Conservation (phyloP, 75 land plant genomes). For the Pseudotsuga menziesii region DNA sequence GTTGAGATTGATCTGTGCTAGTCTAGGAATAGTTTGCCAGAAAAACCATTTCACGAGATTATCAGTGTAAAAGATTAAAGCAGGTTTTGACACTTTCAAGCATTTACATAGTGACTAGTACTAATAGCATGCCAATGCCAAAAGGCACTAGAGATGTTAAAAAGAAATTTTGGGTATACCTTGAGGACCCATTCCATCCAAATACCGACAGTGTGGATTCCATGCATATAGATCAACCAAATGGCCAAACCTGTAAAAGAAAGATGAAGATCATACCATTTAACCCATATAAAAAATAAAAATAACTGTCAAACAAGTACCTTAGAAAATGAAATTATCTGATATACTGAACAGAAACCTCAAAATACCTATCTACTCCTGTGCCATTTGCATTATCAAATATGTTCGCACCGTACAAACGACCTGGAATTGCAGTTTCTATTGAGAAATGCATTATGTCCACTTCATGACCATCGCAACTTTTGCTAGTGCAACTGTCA, state of each 20-base stretch:
- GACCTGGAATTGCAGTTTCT: conserved; percentile 91
- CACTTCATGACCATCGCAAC: conserved; percentile 84
- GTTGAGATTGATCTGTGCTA: background rate
- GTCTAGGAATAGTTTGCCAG: background rate
- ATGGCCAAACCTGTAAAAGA: conserved; percentile 60
- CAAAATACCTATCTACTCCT: conserved; percentile 76
- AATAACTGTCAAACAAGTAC: conserved; percentile 5
- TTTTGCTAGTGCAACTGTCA: conserved; percentile 53
- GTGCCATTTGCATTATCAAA: conserved; percentile 61
- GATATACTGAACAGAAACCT: conserved; percentile 1
- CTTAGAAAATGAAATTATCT: background rate
- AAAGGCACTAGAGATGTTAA: background rate
- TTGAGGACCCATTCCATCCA: conserved; percentile 78
- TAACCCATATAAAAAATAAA: background rate
- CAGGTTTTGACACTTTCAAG: background rate
- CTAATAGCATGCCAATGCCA: conserved; percentile 7
- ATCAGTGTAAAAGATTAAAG: conserved; percentile 2
- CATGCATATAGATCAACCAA: conserved; percentile 87
- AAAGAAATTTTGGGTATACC: conserved; percentile 34
- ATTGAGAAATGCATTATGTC: conserved; percentile 92
- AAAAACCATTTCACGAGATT: background rate
- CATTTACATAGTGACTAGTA: background rate
- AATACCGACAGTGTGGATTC: conserved; percentile 86
- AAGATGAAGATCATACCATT: conserved; percentile 7
- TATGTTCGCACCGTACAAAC: conserved; percentile 85